Conservation (phyloP, 495 filamentous ascomycete species). For the Halenospora varia region DNA sequence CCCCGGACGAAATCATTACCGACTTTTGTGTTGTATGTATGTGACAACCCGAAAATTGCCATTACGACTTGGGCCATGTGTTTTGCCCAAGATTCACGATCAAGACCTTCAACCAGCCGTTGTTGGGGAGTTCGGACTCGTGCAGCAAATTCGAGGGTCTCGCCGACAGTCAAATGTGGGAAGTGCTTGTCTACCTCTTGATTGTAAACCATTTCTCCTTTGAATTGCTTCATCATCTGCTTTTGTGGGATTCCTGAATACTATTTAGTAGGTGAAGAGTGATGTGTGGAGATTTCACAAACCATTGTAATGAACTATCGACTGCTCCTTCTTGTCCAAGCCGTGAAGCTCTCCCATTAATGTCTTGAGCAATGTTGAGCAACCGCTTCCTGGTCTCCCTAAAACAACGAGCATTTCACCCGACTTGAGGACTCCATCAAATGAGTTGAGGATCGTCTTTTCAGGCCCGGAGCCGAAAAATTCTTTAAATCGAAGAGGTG, state of each 20-base stretch:
- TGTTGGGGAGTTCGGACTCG: conserved; percentile 65
- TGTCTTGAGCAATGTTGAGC: conserved; percentile 25
- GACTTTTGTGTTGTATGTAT: conserved; percentile 67
- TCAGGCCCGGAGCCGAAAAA: conserved; percentile 42
- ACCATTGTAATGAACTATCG: conserved; percentile 34
- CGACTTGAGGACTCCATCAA: conserved; percentile 67
- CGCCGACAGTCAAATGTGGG: conserved; percentile 63
- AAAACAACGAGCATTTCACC: conserved; percentile 83
- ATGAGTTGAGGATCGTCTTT: conserved; percentile 67
- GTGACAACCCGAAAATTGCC: conserved; percentile 68
- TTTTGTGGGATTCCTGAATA: conserved; percentile 21
- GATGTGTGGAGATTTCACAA: not conserved
- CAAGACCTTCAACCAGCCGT: conserved; percentile 53
- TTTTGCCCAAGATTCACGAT: conserved; percentile 55
- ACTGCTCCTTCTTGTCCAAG: conserved; percentile 34
- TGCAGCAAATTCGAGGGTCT: conserved; percentile 69
- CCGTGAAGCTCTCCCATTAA: conserved; percentile 34
- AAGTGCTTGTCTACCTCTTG: conserved; percentile 77
- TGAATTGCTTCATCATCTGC: conserved; percentile 35
- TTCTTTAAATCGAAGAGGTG: conserved; percentile 22
- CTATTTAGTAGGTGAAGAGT: not conserved
- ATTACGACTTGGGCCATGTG: conserved; percentile 67
- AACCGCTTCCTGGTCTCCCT: conserved; percentile 67
- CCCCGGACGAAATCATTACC: conserved; percentile 80
- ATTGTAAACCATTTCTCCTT: conserved; percentile 53